These are phyloP conservation scores for Nidularia pulvinata DNA, from an alignment of 768 basidiomycete species.

Conservation along the genomic window DNA sequence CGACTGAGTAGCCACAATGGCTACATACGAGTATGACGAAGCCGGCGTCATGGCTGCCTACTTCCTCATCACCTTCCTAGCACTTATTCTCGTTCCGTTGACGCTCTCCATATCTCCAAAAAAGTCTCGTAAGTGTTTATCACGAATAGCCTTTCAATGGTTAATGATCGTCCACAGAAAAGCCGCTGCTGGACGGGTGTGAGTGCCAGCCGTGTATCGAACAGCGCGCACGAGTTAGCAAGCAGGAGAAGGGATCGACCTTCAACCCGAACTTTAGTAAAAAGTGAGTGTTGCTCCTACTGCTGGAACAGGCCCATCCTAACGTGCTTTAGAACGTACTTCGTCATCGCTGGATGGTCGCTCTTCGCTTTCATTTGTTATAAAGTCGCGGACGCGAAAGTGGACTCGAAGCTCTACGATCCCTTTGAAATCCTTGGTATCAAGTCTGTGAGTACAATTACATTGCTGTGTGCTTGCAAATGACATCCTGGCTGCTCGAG, in stretches of 20 bases:
- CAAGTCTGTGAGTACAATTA: slow-evolving; percentile 43
- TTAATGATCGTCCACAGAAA: slow-evolving; percentile 14
- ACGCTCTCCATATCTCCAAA: slow-evolving; percentile 53
- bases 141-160: background rate
- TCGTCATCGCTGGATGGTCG: slow-evolving; percentile 75
- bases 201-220: slow-evolving; percentile 62
- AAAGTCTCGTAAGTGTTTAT: slow-evolving; percentile 41
- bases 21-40: slow-evolving; percentile 86
- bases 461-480: background rate
- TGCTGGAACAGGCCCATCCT: background rate
- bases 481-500: too few relatives aligned
- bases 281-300: slow-evolving; percentile 35
- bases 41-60: slow-evolving; percentile 86
- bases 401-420: slow-evolving; percentile 79
- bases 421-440: slow-evolving; percentile 95
- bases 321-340: slow-evolving; percentile 43
- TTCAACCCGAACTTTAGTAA: slow-evolving; percentile 46
- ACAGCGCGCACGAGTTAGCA: slow-evolving; percentile 45
- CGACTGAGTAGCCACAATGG: slow-evolving; percentile 42
- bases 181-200: slow-evolving; percentile 42
- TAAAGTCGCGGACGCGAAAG: slow-evolving; percentile 53
- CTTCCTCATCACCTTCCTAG: slow-evolving; percentile 89
- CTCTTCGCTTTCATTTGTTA: slow-evolving; percentile 68
- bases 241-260: slow-evolving; percentile 41
- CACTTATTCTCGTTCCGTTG: slow-evolving; percentile 78